Conservation (phyloP, 108 stramenopile genomes). For the Pseudonitzschia multiseries region DNA sequence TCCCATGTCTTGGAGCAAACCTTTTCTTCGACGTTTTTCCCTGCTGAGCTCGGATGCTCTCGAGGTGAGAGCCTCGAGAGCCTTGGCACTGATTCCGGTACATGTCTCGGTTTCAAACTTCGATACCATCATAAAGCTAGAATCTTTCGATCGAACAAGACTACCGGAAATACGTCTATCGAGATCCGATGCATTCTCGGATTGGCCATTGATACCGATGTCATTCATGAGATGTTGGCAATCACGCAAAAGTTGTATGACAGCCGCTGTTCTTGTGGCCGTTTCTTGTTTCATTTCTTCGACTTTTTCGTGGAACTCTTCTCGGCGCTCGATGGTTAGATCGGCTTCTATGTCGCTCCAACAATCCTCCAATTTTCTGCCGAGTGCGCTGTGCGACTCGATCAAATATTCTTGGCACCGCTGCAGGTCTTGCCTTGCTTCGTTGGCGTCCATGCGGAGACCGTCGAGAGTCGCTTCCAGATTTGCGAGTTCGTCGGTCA, state of each 20-base stretch:
- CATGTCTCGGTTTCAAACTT: constrained; percentile 72
- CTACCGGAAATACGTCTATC: constrained; percentile 62
- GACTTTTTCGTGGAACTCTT: constrained; percentile 63
- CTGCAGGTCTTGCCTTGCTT: constrained; percentile 53
- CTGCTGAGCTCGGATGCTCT: constrained; percentile 74
- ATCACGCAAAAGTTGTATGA: constrained; percentile 71
- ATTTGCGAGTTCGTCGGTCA: constrained; percentile 66
- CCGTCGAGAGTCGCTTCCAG: constrained; percentile 59
- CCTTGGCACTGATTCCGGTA: constrained; percentile 76
- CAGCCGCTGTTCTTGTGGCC: constrained; percentile 53
- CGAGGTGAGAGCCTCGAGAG: constrained; percentile 67
- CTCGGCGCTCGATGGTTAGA: constrained; percentile 53
- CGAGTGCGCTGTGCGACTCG: constrained; percentile 65
- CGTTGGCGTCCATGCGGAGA: constrained; percentile 37
- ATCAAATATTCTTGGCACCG: constrained; percentile 48
- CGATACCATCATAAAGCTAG: constrained; percentile 67
- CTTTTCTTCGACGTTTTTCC: constrained; percentile 71
- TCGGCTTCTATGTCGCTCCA: constrained; percentile 70
- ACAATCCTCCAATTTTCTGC: constrained; percentile 44
- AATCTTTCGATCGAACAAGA: constrained; percentile 54
- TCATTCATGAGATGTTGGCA: constrained; percentile 80
- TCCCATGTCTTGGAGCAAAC: constrained; percentile 83
- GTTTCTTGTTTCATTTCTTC: constrained; percentile 71
- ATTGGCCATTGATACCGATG: constrained; percentile 62
- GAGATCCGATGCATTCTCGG: constrained; percentile 27